These are phyloP conservation scores for Monosporozyma solicola DNA, from an alignment of 805 yeast species.

Conservation along the genomic window DNA sequence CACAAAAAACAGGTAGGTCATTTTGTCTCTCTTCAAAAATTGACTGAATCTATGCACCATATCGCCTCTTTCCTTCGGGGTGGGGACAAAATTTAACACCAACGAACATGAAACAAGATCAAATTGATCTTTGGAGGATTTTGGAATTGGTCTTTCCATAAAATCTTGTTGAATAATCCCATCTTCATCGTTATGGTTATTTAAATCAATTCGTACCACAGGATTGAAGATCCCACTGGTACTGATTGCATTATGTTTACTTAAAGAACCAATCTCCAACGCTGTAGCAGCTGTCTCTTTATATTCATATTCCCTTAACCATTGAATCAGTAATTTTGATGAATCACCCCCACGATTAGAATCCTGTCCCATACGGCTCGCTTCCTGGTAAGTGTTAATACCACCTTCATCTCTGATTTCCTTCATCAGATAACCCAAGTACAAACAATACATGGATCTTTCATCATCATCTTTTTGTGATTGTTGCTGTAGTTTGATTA, in stretches of 20 bases:
- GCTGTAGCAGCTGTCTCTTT: conserved; percentile 30
- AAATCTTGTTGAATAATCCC: conserved; percentile 72
- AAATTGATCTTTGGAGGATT: conserved; percentile 37
- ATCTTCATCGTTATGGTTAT: conserved; percentile 60
- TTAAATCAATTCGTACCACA: conserved; percentile 61
- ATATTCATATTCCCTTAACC: conserved; percentile 39
- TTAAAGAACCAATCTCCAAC: conserved; percentile 78
- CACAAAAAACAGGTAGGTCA: conserved; percentile 54
- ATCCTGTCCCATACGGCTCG: conserved; percentile 80
- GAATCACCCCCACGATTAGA: conserved; percentile 83
- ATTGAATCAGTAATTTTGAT: conserved; percentile 66
- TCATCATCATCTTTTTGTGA: conserved; percentile 9
- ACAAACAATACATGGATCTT: conserved; percentile 12
- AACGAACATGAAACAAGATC: conserved; percentile 72
- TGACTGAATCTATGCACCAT: conserved; percentile 57
- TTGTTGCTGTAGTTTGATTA: conserved; percentile 4
- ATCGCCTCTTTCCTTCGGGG: conserved; percentile 57
- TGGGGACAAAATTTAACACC: conserved; percentile 83
- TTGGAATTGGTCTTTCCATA: conserved; percentile 64
- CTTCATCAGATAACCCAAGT: conserved; percentile 47
- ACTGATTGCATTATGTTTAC: conserved; percentile 59
- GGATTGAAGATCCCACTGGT: conserved; percentile 43
- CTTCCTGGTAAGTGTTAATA: conserved; percentile 66
- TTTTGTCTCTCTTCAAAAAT: conserved; percentile 37
- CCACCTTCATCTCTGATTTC: conserved; percentile 69